These are phyloP conservation scores for Vicia villosa DNA, from an alignment of 306 rosid genomes.

Conservation along the genomic window DNA sequence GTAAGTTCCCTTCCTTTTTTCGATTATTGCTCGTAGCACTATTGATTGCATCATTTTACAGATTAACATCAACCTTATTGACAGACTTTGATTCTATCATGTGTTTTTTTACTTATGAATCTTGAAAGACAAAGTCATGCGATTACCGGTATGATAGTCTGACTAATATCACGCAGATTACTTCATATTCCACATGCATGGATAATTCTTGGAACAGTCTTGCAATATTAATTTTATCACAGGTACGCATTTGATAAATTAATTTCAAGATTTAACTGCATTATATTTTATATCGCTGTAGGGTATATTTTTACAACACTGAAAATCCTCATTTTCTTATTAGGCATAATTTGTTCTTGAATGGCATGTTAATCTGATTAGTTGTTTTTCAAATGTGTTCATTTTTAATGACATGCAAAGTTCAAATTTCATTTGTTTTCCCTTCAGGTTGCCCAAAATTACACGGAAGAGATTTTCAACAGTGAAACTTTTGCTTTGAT, in stretches of 20 bases:
- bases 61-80: too few species aligned
- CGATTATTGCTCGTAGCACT: too few species aligned
- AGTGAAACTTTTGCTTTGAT: too few species aligned
- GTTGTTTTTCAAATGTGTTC: constrained; percentile 13
- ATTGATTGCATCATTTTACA: too few species aligned
- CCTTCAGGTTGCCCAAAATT: too few species aligned
- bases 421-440: constrained; percentile 44
- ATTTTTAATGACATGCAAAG: constrained; percentile 24
- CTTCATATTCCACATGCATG: constrained; percentile 65
- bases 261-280: constrained; percentile 27
- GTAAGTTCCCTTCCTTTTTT: too few species aligned
- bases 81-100: too few species aligned
- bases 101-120: too few species aligned
- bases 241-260: constrained; percentile 53
- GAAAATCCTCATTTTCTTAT: constrained; percentile 11
- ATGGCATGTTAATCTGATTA: constrained; percentile 21
- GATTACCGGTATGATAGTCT: too few species aligned
- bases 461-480: too few species aligned
- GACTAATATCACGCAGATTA: too few species aligned
- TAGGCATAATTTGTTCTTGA: constrained; percentile 19
- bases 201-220: constrained; percentile 81
- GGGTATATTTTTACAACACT: constrained; percentile 1
- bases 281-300: constrained; percentile 28
- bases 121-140: too few species aligned
- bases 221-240: constrained; percentile 68